Percentiles rank a stretch among this genome's conserved stretches.
Conservation (phyloP, 2,329 filamentous ascomycete genomes). For the Fusarium temperatum region DNA sequence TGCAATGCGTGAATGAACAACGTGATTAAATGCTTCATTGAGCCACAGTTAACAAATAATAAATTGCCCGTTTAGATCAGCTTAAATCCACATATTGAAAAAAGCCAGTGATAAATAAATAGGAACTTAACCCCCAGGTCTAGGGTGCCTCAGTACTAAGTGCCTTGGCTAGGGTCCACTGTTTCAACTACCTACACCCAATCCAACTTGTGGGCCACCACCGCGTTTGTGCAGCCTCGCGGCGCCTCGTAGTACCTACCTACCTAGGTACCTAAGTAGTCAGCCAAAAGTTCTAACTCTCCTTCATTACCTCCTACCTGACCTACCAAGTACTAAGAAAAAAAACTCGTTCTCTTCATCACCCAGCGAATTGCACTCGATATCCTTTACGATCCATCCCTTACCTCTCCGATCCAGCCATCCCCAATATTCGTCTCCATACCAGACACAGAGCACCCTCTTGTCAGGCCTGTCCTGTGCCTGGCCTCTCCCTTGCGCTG, state of each 20-base stretch:
- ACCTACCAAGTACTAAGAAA: background rate
- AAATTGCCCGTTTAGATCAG: background rate
- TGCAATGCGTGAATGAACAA: background rate
- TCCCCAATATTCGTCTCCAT: slow-evolving; percentile 22
- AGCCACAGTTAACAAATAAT: background rate
- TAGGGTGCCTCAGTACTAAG: background rate
- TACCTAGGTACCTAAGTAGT: background rate
- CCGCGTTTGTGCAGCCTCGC: slow-evolving; percentile 37
- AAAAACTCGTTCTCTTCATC: slow-evolving; percentile 17
- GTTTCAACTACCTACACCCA: background rate
- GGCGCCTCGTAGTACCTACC: slow-evolving; percentile 17
- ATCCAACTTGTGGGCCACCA: slow-evolving; percentile 21
- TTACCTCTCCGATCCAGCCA: slow-evolving; percentile 17
- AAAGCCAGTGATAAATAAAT: background rate
- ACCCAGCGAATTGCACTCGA: slow-evolving; percentile 12
- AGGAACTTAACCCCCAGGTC: background rate
- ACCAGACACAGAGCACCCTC: slow-evolving; percentile 23
- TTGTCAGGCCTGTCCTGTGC: background rate
- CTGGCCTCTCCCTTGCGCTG: slow-evolving; percentile 34
- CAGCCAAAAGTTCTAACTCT: slow-evolving; percentile 18
- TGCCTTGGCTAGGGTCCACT: slow-evolving; percentile 1
- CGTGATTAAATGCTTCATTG: background rate
- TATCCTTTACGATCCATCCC: slow-evolving; percentile 20
- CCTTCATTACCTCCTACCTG: background rate
- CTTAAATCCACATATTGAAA: background rate